phyloP scores from a whole-genome alignment of 805 yeast genomes.

The Metschnikowia picachoensis region DNA sequence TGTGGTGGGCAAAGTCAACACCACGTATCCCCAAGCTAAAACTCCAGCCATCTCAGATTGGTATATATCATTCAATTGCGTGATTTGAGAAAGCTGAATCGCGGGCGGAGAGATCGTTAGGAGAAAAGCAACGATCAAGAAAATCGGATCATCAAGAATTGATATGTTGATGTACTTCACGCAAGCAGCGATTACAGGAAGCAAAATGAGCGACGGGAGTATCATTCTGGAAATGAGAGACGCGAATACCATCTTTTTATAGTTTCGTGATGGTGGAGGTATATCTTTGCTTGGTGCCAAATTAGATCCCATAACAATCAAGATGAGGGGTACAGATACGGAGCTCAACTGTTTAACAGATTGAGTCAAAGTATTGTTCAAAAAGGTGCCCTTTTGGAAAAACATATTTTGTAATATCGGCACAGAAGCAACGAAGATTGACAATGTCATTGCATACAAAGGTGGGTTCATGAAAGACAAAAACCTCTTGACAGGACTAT shows the following conservation, averaged over 20 bases:
- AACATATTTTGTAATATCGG: constrained; percentile 54
- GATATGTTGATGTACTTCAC: constrained; percentile 64
- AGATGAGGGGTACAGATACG: constrained; percentile 73
- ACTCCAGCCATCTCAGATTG: constrained; percentile 83
- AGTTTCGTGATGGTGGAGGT: constrained; percentile 62
- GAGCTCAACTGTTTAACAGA: constrained; percentile 65
- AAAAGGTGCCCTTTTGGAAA: constrained; percentile 54
- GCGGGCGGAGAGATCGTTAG: constrained; percentile 82
- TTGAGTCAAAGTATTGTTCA: constrained; percentile 60
- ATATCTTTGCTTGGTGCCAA: constrained; percentile 64
- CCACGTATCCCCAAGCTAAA: constrained; percentile 77
- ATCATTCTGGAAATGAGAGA: constrained; percentile 76
- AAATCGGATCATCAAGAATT: constrained; percentile 77
- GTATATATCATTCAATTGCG: constrained; percentile 69
- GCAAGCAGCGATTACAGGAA: constrained; percentile 62
- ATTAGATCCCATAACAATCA: constrained; percentile 76
- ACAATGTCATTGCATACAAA: constrained; percentile 66
- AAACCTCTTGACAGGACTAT: constrained; percentile 20
- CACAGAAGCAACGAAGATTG: constrained; percentile 66
- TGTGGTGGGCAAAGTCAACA: constrained; percentile 72
- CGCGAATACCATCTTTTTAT: constrained; percentile 60
- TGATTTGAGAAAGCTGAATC: constrained; percentile 75
- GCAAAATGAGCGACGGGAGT: constrained; percentile 60
- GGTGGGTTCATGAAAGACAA: constrained; percentile 73
- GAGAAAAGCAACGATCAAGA: constrained; percentile 69